These are phyloP conservation scores for Raffaelea arxii DNA, from an alignment of 2,329 filamentous ascomycete species.

Conservation along the genomic window DNA sequence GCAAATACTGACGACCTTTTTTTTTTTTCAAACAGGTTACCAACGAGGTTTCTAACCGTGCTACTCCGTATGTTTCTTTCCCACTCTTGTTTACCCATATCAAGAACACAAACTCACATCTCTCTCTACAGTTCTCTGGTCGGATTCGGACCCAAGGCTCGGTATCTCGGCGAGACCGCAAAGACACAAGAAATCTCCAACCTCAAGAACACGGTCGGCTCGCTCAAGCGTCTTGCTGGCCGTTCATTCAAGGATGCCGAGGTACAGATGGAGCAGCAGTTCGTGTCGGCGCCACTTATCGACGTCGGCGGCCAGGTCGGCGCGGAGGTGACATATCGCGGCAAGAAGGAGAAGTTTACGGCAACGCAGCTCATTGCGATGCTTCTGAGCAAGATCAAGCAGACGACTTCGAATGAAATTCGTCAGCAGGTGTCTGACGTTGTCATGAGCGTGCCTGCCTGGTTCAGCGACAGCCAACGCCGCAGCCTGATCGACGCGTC, in stretches of 20 bases:
- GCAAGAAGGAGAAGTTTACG: constrained; percentile 93
- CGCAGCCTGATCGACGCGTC: constrained; percentile 81
- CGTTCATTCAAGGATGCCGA: constrained; percentile 83
- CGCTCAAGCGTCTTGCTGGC: constrained; percentile 85
- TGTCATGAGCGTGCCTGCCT: constrained; percentile 87
- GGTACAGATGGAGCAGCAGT: constrained; percentile 85
- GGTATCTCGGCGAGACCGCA: constrained; percentile 88
- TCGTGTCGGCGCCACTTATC: constrained; percentile 73
- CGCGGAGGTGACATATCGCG: constrained; percentile 84
- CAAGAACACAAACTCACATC: neutral
- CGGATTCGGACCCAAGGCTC: constrained; percentile 86
- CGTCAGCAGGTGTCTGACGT: constrained; percentile 87
- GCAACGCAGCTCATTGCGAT: constrained; percentile 88
- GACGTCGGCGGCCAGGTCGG: constrained; percentile 92
- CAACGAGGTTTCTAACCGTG: constrained; percentile 98
- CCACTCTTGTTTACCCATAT: constrained; percentile 5
- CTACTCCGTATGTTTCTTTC: constrained; percentile 72
- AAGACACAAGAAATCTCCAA: constrained; percentile 99
- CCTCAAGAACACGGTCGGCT: constrained; percentile 95
- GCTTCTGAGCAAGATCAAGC: constrained; percentile 91
- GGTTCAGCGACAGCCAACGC: constrained; percentile 95
- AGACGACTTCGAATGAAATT: constrained; percentile 76
- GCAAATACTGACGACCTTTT: too few species aligned
- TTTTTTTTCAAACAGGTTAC: constrained; percentile 56
- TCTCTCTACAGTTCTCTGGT: constrained; percentile 66